phyloP scores from a whole-genome alignment of 2,329 filamentous ascomycete species.

The Gnomoniopsis smithogilvyi region DNA sequence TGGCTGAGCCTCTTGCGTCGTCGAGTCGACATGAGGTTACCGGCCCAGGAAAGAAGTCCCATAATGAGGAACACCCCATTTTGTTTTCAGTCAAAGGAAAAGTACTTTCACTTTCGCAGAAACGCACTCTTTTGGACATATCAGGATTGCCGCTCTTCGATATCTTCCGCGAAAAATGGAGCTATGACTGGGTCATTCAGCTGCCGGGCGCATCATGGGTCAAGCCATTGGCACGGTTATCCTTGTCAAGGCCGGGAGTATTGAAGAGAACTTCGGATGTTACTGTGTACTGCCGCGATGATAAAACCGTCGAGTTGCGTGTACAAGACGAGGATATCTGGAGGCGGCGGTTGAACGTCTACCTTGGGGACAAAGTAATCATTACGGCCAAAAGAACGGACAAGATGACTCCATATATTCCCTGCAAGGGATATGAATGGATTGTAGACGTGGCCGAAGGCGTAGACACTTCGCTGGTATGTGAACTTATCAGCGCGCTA shows the following conservation, averaged over 20 bases:
- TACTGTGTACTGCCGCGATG: not conserved
- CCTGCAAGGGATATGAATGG: not conserved
- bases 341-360: not conserved
- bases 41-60: no score
- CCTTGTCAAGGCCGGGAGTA: not conserved
- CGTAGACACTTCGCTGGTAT: constrained; percentile 3
- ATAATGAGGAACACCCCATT: no score
- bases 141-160: no score
- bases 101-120: no score
- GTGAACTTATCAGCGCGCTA: not conserved
- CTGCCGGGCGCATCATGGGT: not conserved
- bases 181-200: no score
- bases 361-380: not conserved
- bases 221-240: not conserved
- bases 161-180: no score
- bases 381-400: not conserved
- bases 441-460: not conserved
- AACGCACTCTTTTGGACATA: no score
- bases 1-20: no score
- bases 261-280: not conserved
- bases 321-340: not conserved
- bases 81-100: no score
- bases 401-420: not conserved
- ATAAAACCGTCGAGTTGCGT: not conserved
- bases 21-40: no score